Percentiles rank a stretch among this genome's conserved stretches.
Evolutionary conservation across 148 eudicot genomes (phyloP).

Genomic region (Limonium bicolor): DNA sequence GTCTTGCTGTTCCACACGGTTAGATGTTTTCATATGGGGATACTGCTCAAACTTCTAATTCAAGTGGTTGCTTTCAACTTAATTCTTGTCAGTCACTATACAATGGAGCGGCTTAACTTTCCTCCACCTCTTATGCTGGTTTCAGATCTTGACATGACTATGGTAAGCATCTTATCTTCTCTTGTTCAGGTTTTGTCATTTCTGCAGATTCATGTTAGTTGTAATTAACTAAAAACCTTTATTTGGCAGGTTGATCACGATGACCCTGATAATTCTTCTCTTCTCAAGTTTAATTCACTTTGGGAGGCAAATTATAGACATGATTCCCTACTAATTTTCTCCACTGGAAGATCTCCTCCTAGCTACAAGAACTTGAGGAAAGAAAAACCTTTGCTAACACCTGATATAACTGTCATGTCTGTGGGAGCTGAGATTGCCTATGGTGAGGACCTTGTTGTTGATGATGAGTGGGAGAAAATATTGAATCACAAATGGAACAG

Average conservation of each 20-base stretch:
- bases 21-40: too few relatives aligned
- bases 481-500: slow-evolving; percentile 37
- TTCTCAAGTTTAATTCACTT: slow-evolving; percentile 34
- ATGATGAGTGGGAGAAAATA: slow-evolving; percentile 29
- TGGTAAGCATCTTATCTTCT: slow-evolving; percentile 14
- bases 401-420: slow-evolving; percentile 37
- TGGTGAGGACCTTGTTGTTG: slow-evolving; percentile 29
- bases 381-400: slow-evolving; percentile 41
- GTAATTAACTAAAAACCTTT: not conserved
- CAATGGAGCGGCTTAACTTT: slow-evolving; percentile 24
- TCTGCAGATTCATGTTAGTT: not conserved
- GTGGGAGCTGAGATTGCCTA: slow-evolving; percentile 53
- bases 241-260: slow-evolving; percentile 38
- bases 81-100: not conserved
- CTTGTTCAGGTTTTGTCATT: not conserved
- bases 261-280: slow-evolving; percentile 26
- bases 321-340: slow-evolving; percentile 35
- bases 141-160: slow-evolving; percentile 45
- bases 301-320: slow-evolving; percentile 38
- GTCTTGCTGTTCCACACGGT: too few relatives aligned
- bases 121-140: slow-evolving; percentile 39
- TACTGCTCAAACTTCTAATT: too few relatives aligned
- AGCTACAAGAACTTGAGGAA: slow-evolving; percentile 26
- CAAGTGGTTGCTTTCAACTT: too few relatives aligned
- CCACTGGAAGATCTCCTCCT: slow-evolving; percentile 40